Evolutionary conservation across 768 basidiomycete species (phyloP).

Genomic region (Sarcodon sp.): DNA sequence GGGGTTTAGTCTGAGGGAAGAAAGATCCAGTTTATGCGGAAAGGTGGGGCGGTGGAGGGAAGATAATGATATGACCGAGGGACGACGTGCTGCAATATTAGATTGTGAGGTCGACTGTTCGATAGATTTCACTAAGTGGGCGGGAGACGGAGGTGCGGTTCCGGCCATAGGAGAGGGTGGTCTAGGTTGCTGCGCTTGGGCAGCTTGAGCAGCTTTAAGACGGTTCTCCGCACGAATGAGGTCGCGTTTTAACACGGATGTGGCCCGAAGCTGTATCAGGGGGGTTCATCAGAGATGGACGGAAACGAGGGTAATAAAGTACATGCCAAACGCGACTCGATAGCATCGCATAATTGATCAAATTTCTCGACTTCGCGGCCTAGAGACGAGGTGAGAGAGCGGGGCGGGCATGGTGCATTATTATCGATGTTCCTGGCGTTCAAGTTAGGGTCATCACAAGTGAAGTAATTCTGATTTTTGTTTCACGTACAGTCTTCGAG

Average conservation of each 20-base stretch:
- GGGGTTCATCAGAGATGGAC: neutral
- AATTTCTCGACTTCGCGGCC: slow-evolving; percentile 69
- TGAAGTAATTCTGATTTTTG: neutral
- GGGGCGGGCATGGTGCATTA: slow-evolving; percentile 49
- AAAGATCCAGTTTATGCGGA: slow-evolving; percentile 72
- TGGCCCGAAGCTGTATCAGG: slow-evolving; percentile 47
- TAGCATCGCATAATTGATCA: slow-evolving; percentile 67
- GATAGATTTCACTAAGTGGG: slow-evolving; percentile 18
- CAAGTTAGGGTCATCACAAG: neutral
- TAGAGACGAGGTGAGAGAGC: slow-evolving; percentile 47
- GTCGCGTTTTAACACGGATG: slow-evolving; percentile 62
- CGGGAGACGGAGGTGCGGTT: slow-evolving; percentile 18
- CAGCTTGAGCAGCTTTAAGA: slow-evolving; percentile 12
- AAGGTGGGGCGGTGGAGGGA: slow-evolving; percentile 62
- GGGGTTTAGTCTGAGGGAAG: slow-evolving; percentile 54
- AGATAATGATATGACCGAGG: slow-evolving; percentile 69
- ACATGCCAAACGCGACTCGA: slow-evolving; percentile 60
- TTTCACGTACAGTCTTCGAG: slow-evolving; percentile 45
- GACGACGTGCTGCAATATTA: slow-evolving; percentile 35
- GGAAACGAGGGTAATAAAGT: neutral
- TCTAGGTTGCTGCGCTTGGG: neutral
- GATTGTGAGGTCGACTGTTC: slow-evolving; percentile 7
- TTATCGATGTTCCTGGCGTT: slow-evolving; percentile 39
- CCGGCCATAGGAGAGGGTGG: slow-evolving; percentile 1
- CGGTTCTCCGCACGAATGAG: slow-evolving; percentile 47